Evolutionary conservation across 208 protist species (phyloP).

Genomic region (Trypanosoma brucei): DNA sequence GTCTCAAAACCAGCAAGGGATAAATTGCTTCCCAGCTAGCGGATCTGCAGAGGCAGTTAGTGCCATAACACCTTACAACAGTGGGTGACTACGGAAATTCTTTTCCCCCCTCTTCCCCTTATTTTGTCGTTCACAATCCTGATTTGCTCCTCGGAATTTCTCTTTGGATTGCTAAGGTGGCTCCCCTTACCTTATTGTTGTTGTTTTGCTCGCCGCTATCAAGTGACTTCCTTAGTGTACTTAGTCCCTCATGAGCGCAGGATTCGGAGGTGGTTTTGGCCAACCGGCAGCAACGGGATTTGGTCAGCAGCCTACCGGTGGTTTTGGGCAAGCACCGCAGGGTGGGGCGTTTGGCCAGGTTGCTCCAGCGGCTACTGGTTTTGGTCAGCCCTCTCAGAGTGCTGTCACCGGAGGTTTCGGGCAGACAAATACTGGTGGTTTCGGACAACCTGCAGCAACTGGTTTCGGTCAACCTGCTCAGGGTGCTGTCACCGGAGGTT

Average conservation of each 20-base stretch:
- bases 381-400: conserved; percentile 19
- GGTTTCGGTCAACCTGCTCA: conserved; percentile 11
- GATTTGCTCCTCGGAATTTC: too few species aligned
- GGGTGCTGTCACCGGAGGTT: conserved; percentile 12
- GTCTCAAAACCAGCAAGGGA: conserved; percentile 24
- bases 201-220: too few species aligned
- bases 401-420: conserved; percentile 25
- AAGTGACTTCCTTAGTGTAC: not conserved
- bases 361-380: conserved; percentile 1
- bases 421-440: conserved; percentile 1
- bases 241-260: not conserved
- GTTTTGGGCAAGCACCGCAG: too few species aligned
- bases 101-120: too few species aligned
- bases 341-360: too few species aligned
- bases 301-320: too few species aligned
- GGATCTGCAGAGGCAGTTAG: not conserved
- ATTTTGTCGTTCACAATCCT: too few species aligned
- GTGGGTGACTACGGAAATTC: too few species aligned
- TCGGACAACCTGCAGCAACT: conserved; percentile 2
- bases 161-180: too few species aligned
- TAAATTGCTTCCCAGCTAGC: conserved; percentile 19
- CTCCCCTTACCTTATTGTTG: too few species aligned
- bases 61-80: too few species aligned
- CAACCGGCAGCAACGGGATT: conserved; percentile 14
- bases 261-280: conserved; percentile 10